Base-by-base conservation (phyloP, 306 rosid species). In the Macrotyloma uniflorum region DNA sequence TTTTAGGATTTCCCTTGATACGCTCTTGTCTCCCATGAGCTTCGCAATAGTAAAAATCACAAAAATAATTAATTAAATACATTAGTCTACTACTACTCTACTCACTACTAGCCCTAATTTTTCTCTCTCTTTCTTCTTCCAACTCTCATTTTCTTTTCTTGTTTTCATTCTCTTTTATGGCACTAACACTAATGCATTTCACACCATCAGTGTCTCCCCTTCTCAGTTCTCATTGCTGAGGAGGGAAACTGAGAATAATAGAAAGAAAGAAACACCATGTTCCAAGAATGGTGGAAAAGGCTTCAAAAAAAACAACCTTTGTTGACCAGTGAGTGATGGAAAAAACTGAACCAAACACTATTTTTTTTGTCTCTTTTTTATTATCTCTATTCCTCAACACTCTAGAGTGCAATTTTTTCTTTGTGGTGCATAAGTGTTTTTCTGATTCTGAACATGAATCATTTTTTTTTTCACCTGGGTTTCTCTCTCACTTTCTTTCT, bases 1-100 rank as follows among this genome's bases (percentile, higher is more conserved):
- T 85, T 91, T 74, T 81, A 61, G 74, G 91, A 87, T 93, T 93
- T 91, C 87, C 86, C 82, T 54, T 78, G 94, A 91, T 87, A 85
- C 87, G 89, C 82, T 87, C 72, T 74, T 89, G 89, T 89, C 97
- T 79, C 85, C 88, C 91, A 72, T 79, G 84, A 57, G 26, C 77
- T 68, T 30, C 38, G 30, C 65, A 16, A 15, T 66, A 70, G 10
- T 15, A 16, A 19, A 11, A 19, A 76, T 8, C 38, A 4, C 15
- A 49, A 18, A 22, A 32, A 32, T 5, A 28, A 5, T 14, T 46
- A 69, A 26, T 28, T 26, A 24, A n/a, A 47, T 22, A n/a, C 32
- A 43, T 19, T 47, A 16, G 74, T 43, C 80, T 30, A 30, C 12
- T 30, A 30, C 12, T n/a, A 36, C 70, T 22, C 72, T 67, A 42